A percentile compares a stretch with the other conserved stretches of the same genome.
These are phyloP conservation scores for Fraxinus cuspidata DNA, from an alignment of 257 asterid genomes.

Conservation along the genomic window DNA sequence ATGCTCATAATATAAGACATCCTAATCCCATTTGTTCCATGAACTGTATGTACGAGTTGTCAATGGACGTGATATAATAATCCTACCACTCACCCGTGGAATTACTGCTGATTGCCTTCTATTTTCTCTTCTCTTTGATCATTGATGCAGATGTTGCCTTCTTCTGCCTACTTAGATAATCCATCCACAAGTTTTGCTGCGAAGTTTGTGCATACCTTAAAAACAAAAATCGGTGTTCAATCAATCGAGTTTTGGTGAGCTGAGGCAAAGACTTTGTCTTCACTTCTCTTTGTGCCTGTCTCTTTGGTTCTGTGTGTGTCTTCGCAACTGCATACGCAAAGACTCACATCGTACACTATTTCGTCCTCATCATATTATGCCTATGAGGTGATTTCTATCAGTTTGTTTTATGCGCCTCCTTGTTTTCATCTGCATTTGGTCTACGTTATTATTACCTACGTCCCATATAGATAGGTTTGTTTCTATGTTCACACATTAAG, in stretches of 20 bases:
- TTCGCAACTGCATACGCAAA: background rate
- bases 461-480: too few species aligned
- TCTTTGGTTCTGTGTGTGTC: constrained; percentile 16
- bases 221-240: constrained; percentile 94
- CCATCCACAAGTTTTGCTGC: constrained; percentile 98
- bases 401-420: background rate
- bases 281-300: constrained; percentile 17
- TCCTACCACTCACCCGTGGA: constrained; percentile 8
- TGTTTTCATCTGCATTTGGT: constrained; percentile 16
- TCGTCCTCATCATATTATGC: background rate
- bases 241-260: constrained; percentile 89
- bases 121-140: constrained; percentile 22
- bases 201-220: constrained; percentile 95
- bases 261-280: constrained; percentile 26
- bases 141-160: constrained; percentile 83
- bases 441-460: too few species aligned
- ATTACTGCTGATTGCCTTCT: constrained; percentile 18
- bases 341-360: background rate
- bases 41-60: background rate
- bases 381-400: too few species aligned
- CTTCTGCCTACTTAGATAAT: constrained; percentile 77
- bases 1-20: constrained; percentile 5
- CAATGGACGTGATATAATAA: background rate
- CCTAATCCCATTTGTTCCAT: constrained; percentile 3
- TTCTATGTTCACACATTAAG: too few species aligned